Evolutionary conservation across 139 green algal genomes (phyloP).

Genomic region (Zygnema cylindricum): DNA sequence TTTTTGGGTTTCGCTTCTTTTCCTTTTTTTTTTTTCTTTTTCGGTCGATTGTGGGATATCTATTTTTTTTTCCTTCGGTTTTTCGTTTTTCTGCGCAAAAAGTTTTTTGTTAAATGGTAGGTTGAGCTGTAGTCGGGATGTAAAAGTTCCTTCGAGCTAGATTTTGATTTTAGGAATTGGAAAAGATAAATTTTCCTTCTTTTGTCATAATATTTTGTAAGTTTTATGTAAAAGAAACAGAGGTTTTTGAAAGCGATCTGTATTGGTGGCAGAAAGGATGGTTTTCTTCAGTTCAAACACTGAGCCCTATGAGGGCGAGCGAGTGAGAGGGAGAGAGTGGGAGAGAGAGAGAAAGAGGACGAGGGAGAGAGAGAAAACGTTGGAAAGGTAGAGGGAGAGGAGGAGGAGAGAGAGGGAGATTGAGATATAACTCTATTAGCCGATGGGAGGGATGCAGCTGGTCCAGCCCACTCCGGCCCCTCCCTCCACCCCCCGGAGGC

Average conservation of each 20-base stretch:
- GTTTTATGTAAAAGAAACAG: neutral
- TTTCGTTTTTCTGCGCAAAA: too few species aligned
- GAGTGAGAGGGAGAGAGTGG: neutral
- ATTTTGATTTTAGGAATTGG: too few species aligned
- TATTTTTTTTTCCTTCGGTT: too few species aligned
- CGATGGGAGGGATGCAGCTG: neutral
- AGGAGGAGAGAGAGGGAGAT: neutral
- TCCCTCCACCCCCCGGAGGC: neutral
- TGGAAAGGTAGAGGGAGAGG: conserved; percentile 8
- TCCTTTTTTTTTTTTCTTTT: too few species aligned
- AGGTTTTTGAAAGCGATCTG: neutral
- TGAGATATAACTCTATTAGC: neutral
- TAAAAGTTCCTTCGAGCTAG: too few species aligned
- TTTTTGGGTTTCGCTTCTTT: neutral
- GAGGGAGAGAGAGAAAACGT: neutral
- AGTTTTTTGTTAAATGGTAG: too few species aligned
- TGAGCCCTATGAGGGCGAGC: neutral
- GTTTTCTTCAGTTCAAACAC: neutral
- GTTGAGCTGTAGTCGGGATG: too few species aligned
- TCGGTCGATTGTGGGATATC: too few species aligned
- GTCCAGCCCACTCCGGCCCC: neutral
- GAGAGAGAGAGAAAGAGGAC: neutral
- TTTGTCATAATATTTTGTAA: neutral
- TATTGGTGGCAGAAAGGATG: neutral
- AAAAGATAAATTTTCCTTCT: neutral